These are phyloP conservation scores for Cytospora schulzeri DNA, from an alignment of 2,329 filamentous ascomycete species.

Conservation along the genomic window DNA sequence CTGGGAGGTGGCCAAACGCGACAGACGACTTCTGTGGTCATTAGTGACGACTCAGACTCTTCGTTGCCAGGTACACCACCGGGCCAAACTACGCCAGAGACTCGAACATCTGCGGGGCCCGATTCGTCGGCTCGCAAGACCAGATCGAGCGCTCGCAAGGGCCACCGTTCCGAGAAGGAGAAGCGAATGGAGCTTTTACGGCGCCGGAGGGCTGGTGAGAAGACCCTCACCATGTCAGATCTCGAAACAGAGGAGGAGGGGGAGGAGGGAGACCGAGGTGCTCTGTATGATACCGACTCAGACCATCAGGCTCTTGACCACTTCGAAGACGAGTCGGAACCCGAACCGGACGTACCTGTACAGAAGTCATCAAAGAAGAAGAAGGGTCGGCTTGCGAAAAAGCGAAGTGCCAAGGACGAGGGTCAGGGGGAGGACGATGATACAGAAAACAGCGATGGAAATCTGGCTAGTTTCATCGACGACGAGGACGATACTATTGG, in stretches of 20 bases:
- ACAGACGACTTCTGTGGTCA: not conserved
- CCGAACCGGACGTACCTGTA: constrained; percentile 13
- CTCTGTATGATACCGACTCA: constrained; percentile 39
- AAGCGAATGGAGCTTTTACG: constrained; percentile 45
- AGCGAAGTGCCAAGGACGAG: constrained; percentile 11
- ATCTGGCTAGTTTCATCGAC: constrained; percentile 64
- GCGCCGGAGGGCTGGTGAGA: constrained; percentile 43
- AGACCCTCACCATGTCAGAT: constrained; percentile 39
- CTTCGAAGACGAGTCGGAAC: constrained; percentile 40
- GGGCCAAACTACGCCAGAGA: not conserved
- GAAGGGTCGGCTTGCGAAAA: constrained; percentile 26
- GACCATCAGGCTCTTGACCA: constrained; percentile 36
- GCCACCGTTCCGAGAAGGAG: constrained; percentile 42
- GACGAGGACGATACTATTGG: constrained; percentile 59
- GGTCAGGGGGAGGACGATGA: constrained; percentile 11
- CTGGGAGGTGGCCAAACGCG: constrained; percentile 26
- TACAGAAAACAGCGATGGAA: constrained; percentile 6
- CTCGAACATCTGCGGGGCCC: constrained; percentile 5
- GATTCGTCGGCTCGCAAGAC: constrained; percentile 15
- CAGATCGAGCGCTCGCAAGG: constrained; percentile 28
- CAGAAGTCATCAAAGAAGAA: constrained; percentile 24
- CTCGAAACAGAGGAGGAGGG: constrained; percentile 45
- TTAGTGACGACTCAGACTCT: constrained; percentile 6
- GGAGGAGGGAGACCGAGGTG: constrained; percentile 40
- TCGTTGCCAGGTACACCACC: not conserved